phyloP scores from a whole-genome alignment of 176 grass and related monocot species.

The Triticum timopheevii region DNA sequence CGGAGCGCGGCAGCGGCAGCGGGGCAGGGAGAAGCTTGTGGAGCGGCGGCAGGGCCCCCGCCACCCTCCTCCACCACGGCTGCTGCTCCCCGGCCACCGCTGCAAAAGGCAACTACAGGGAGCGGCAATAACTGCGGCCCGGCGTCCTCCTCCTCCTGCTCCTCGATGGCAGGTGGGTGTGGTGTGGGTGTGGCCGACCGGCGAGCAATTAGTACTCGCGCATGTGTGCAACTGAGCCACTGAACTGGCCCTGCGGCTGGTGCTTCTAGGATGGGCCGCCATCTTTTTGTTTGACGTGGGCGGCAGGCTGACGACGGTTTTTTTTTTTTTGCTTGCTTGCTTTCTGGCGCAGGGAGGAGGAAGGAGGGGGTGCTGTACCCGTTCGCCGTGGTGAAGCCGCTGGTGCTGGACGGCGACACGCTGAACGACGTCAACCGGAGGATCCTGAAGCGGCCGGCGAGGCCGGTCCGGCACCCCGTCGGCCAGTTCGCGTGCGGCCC shows the following conservation, averaged over 20 bases:
- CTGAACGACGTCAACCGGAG: slow-evolving; percentile 70
- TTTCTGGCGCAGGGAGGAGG: slow-evolving; percentile 27
- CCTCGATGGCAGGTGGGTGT: slow-evolving; percentile 30
- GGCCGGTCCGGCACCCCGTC: slow-evolving; percentile 76
- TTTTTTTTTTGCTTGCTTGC: not conserved
- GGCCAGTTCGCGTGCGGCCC: slow-evolving; percentile 60
- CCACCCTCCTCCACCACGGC: not conserved
- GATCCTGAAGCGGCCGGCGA: slow-evolving; percentile 64
- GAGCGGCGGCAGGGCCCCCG: not conserved
- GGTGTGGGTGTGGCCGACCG: not conserved
- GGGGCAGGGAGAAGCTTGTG: not conserved
- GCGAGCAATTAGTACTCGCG: slow-evolving; percentile 36
- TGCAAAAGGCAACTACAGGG: slow-evolving; percentile 25
- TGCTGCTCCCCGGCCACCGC: slow-evolving; percentile 9
- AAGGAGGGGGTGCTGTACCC: slow-evolving; percentile 51
- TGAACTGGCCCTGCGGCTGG: not conserved
- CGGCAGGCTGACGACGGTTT: not conserved
- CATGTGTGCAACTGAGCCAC: slow-evolving; percentile 37
- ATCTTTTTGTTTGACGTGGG: not conserved
- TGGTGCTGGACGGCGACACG: slow-evolving; percentile 65
- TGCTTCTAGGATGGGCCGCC: not conserved
- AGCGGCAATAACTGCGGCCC: not conserved
- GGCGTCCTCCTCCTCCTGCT: slow-evolving; percentile 17
- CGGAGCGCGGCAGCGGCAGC: slow-evolving; percentile 15
- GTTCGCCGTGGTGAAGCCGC: slow-evolving; percentile 74